Percentiles rank a stretch among this genome's conserved stretches.
phyloP scores from a whole-genome alignment of 768 basidiomycete genomes.

The Russula brevipes region DNA sequence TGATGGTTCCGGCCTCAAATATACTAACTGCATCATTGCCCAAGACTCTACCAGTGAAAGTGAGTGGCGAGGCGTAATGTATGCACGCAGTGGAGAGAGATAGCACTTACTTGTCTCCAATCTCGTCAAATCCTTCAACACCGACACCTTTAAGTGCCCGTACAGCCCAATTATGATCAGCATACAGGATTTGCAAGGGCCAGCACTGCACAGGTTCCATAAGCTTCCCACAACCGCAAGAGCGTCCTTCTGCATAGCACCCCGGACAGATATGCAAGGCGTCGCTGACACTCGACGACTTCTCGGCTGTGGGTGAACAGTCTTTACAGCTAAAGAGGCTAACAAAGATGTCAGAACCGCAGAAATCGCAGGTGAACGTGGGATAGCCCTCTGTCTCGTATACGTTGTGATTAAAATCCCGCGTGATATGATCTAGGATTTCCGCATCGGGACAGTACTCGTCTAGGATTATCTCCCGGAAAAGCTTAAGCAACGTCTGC shows the following conservation, averaged over 20 bases:
- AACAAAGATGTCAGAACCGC: constrained; percentile 75
- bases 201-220: constrained; percentile 63
- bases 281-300: constrained; percentile 32
- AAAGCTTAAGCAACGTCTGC: constrained; percentile 40
- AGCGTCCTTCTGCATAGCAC: constrained; percentile 75
- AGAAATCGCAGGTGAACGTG: constrained; percentile 64
- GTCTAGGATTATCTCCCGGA: constrained; percentile 48
- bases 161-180: constrained; percentile 39
- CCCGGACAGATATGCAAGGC: constrained; percentile 56
- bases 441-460: constrained; percentile 35
- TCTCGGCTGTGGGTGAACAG: constrained; percentile 34
- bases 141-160: constrained; percentile 27
- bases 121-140: not conserved
- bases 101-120: constrained; percentile 7
- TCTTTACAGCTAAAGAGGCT: constrained; percentile 67
- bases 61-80: not conserved
- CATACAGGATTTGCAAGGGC: constrained; percentile 43
- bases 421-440: constrained; percentile 9
- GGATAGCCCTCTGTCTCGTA: constrained; percentile 17
- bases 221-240: constrained; percentile 48
- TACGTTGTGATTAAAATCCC: constrained; percentile 24
- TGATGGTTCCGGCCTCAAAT: constrained; percentile 27
- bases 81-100: not conserved
- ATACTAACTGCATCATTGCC: not conserved
- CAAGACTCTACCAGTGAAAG: not conserved